phyloP scores from a whole-genome alignment of 805 yeast genomes.

The Candida morakotiae region DNA sequence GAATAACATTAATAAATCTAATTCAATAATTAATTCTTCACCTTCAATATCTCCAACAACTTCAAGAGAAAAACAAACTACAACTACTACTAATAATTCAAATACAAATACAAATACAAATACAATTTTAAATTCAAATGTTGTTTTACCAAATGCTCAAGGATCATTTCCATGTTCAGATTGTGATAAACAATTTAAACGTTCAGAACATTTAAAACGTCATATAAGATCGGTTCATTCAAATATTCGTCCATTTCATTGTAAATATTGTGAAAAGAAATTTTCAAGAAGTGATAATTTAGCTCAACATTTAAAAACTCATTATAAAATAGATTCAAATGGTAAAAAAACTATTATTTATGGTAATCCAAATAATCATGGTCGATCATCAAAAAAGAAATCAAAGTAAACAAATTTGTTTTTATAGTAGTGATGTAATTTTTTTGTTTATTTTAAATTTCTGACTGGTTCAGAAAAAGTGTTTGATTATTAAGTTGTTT shows the following conservation, averaged over 20 bases:
- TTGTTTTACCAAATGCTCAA: slow-evolving; percentile 2
- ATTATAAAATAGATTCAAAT: slow-evolving; percentile 27
- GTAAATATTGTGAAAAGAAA: slow-evolving; percentile 43
- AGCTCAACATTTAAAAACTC: slow-evolving; percentile 44
- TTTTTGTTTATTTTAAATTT: too few relatives aligned
- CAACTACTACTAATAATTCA: not conserved
- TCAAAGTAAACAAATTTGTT: too few relatives aligned
- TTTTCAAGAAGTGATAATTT: slow-evolving; percentile 39
- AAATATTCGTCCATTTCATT: slow-evolving; percentile 42
- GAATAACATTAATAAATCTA: too few relatives aligned
- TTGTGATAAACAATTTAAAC: slow-evolving; percentile 39
- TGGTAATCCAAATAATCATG: slow-evolving; percentile 5
- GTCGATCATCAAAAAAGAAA: slow-evolving; percentile 4
- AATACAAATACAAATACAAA: not conserved
- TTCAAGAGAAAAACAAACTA: slow-evolving; percentile 2
- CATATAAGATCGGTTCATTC: slow-evolving; percentile 42
- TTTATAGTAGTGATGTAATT: too few relatives aligned
- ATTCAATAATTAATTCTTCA: not conserved
- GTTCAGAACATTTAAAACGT: slow-evolving; percentile 41
- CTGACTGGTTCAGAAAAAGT: too few relatives aligned
- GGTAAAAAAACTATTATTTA: slow-evolving; percentile 19
- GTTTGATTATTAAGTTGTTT: too few relatives aligned
- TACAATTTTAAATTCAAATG: not conserved
- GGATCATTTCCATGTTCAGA: slow-evolving; percentile 36
- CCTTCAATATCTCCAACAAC: slow-evolving; percentile 4